phyloP scores from a whole-genome alignment of 164 flowering plant genomes.

The Liriodendron chinense region DNA sequence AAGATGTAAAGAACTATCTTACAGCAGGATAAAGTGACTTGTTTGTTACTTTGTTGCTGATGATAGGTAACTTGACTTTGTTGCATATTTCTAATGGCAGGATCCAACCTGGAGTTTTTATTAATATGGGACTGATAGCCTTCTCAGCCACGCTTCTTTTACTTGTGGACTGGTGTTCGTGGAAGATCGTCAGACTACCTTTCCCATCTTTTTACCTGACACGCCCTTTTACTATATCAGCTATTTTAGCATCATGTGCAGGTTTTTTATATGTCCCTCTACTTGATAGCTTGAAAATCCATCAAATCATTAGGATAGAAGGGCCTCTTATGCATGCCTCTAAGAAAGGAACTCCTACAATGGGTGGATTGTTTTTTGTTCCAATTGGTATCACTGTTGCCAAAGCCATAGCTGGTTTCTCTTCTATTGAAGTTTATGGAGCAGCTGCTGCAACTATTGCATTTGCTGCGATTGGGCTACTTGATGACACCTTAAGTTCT shows the following conservation, averaged over 20 bases:
- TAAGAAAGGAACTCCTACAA: conserved; percentile 68
- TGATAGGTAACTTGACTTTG: conserved; percentile 1
- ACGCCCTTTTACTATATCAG: conserved; percentile 66
- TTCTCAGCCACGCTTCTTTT: conserved; percentile 53
- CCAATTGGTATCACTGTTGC: conserved; percentile 79
- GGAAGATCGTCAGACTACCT: conserved; percentile 89
- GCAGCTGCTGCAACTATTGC: conserved; percentile 63
- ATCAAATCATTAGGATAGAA: conserved; percentile 45
- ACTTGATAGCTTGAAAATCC: conserved; percentile 44
- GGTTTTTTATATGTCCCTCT: conserved; percentile 79
- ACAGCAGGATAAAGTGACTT: background rate
- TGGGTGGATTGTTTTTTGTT: conserved; percentile 88
- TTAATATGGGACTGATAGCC: conserved; percentile 54
- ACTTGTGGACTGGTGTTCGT: conserved; percentile 75
- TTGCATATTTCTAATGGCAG: conserved; percentile 39
- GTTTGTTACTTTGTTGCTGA: conserved; percentile 4
- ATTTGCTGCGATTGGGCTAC: conserved; percentile 70
- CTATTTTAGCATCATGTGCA: conserved; percentile 41
- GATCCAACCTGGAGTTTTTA: conserved; percentile 51
- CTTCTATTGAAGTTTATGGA: conserved; percentile 70
- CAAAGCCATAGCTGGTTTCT: conserved; percentile 43
- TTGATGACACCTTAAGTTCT: conserved; percentile 57
- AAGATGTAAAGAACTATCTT: background rate
- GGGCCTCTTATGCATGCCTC: conserved; percentile 42
- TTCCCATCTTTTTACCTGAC: conserved; percentile 61